A percentile compares a stretch with the other conserved stretches of the same genome.
Conservation (phyloP, 2,329 filamentous ascomycete genomes). For the Diplodia sapinea region DNA sequence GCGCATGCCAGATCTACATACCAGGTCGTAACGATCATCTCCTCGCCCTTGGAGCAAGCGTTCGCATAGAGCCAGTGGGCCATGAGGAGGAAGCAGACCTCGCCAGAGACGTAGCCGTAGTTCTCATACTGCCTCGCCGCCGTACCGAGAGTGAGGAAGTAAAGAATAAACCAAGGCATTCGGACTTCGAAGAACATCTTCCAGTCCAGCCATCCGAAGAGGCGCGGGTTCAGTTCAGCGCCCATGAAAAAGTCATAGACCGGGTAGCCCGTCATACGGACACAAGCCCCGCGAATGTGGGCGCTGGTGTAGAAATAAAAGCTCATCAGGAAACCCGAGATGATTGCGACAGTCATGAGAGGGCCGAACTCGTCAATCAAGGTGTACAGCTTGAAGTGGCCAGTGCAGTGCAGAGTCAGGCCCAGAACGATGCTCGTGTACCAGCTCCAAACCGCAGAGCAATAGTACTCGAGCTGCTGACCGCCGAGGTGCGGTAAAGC, state of each 20-base stretch:
- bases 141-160: constrained; percentile 76
- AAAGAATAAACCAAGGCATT: constrained; percentile 89
- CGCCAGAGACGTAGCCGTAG: constrained; percentile 85
- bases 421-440: constrained; percentile 81
- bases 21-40: constrained; percentile 88
- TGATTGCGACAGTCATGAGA: constrained; percentile 88
- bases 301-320: constrained; percentile 88
- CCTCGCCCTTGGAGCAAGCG: constrained; percentile 89
- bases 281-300: constrained; percentile 76
- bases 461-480: constrained; percentile 92
- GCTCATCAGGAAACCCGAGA: constrained; percentile 84
- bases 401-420: constrained; percentile 76
- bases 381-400: constrained; percentile 86
- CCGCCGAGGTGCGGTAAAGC: constrained; percentile 80
- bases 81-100: constrained; percentile 83
- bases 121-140: constrained; percentile 82
- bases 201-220: constrained; percentile 85
- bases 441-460: constrained; percentile 85
- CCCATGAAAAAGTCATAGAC: constrained; percentile 94
- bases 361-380: constrained; percentile 95
- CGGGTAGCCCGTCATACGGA: constrained; percentile 86
- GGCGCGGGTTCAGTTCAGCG: constrained; percentile 81
- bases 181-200: constrained; percentile 97
- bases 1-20: constrained; percentile 42
- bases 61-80: constrained; percentile 93